Percentiles rank a stretch among this genome's conserved stretches.
phyloP scores from a whole-genome alignment of 306 rosid species.

The Prosopis cineraria region DNA sequence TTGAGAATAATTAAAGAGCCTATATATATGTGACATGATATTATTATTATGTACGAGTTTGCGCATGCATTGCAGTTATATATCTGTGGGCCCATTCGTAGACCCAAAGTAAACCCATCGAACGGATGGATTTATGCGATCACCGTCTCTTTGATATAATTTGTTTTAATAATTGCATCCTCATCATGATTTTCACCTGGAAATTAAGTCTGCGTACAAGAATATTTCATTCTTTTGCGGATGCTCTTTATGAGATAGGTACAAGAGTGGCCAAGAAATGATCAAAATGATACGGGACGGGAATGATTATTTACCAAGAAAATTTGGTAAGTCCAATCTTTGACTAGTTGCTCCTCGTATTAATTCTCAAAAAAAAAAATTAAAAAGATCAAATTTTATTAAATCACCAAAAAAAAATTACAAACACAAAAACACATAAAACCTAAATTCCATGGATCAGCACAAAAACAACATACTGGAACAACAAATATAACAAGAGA shows the following conservation, averaged over 20 bases:
- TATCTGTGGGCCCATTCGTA: conserved; percentile 11
- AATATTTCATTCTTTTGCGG: conserved; percentile 66
- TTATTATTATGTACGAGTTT: neutral
- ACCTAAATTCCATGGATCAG: too few species aligned
- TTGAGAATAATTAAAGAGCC: neutral
- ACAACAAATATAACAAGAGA: too few species aligned
- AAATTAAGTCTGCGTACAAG: conserved; percentile 48
- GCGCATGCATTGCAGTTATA: conserved; percentile 6
- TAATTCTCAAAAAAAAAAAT: too few species aligned
- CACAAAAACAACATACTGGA: too few species aligned
- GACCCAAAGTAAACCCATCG: conserved; percentile 37
- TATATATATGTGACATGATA: neutral
- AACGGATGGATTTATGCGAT: conserved; percentile 30
- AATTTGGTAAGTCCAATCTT: conserved; percentile 45
- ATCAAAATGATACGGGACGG: conserved; percentile 41
- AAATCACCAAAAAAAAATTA: too few species aligned
- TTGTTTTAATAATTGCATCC: conserved; percentile 32
- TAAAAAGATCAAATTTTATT: too few species aligned
- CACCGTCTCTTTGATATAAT: conserved; percentile 28
- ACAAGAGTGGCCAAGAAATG: conserved; percentile 49
- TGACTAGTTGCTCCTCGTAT: conserved; percentile 47
- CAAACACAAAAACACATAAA: too few species aligned
- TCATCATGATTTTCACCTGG: conserved; percentile 46
- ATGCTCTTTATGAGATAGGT: conserved; percentile 28
- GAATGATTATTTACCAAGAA: conserved; percentile 44